phyloP scores from a whole-genome alignment of 2,329 filamentous ascomycete species.

The Fusarium verrucosum region DNA sequence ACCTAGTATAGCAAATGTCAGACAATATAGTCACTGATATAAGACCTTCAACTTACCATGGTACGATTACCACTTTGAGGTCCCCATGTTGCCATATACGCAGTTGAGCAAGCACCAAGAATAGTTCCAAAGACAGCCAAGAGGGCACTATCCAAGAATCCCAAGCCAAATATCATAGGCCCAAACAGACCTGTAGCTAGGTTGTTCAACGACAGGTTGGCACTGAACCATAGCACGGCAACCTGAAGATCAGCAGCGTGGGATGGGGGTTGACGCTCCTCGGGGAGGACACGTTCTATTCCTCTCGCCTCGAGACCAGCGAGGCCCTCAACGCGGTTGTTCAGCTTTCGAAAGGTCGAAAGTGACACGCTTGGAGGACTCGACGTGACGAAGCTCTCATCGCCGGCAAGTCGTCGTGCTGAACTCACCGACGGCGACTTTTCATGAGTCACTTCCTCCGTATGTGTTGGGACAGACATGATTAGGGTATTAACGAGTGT shows the following conservation, averaged over 20 bases:
- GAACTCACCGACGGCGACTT: slow-evolving; percentile 29
- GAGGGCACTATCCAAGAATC: slow-evolving; percentile 77
- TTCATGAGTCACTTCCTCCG: slow-evolving; percentile 25
- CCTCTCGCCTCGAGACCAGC: slow-evolving; percentile 53
- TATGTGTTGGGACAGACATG: slow-evolving; percentile 7
- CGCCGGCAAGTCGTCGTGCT: neutral
- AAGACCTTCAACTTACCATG: slow-evolving; percentile 60
- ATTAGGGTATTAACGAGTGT: neutral
- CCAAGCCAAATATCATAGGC: slow-evolving; percentile 73
- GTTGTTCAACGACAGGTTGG: slow-evolving; percentile 57
- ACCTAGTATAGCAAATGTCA: slow-evolving; percentile 50
- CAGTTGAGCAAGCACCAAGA: slow-evolving; percentile 75
- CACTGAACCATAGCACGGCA: slow-evolving; percentile 56
- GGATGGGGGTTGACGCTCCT: slow-evolving; percentile 50
- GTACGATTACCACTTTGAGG: slow-evolving; percentile 78
- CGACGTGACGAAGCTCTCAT: slow-evolving; percentile 9
- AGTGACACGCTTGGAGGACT: neutral
- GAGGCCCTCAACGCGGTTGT: slow-evolving; percentile 39
- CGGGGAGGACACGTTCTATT: slow-evolving; percentile 51
- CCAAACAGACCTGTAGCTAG: slow-evolving; percentile 75
- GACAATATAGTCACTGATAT: neutral
- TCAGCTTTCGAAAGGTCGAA: slow-evolving; percentile 25
- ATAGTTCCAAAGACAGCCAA: slow-evolving; percentile 80
- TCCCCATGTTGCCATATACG: slow-evolving; percentile 81
- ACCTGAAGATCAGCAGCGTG: slow-evolving; percentile 51